A percentile compares a stretch with the other conserved stretches of the same genome.
These are phyloP conservation scores for Lodderomyces pseudojiufengensis DNA, from an alignment of 1,139 yeast species.

Conservation along the genomic window DNA sequence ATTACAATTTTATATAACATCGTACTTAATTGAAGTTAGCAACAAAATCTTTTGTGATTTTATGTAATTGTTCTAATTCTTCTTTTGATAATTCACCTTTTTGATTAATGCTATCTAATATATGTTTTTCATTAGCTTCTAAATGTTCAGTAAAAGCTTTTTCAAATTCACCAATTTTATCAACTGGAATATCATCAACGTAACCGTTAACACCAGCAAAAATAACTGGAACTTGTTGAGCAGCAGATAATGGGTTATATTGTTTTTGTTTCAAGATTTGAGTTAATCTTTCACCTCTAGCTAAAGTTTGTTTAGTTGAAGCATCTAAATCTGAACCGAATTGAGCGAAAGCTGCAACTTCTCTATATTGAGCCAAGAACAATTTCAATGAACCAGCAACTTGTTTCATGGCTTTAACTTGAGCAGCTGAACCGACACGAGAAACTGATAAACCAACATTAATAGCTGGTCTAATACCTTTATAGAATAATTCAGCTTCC, in stretches of 20 bases:
- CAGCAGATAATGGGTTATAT: constrained; percentile 95
- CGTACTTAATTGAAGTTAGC: constrained; percentile 27
- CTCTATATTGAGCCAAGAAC: constrained; percentile 99
- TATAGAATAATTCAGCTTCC: constrained; percentile 99
- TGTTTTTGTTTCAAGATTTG: constrained; percentile 98
- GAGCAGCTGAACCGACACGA: constrained; percentile 99
- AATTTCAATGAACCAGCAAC: constrained; percentile 99
- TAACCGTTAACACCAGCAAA: constrained; percentile 99
- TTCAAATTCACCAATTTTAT: constrained; percentile 90
- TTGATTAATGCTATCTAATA: constrained; percentile 78
- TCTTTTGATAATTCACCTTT: constrained; percentile 92
- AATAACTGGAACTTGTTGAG: constrained; percentile 98
- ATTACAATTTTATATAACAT: too few relatives aligned
- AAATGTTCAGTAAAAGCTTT: constrained; percentile 85
- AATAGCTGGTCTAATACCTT: constrained; percentile 99
- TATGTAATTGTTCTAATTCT: constrained; percentile 79
- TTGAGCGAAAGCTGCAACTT: constrained; percentile 99
- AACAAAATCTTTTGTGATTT: constrained; percentile 88
- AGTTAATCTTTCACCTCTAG: constrained; percentile 99
- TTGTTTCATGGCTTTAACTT: constrained; percentile 99
- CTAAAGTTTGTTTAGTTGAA: constrained; percentile 97
- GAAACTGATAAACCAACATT: constrained; percentile 99
- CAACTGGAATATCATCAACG: constrained; percentile 84
- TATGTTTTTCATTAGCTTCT: constrained; percentile 83
- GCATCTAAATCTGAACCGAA: constrained; percentile 99